Evolutionary conservation across 306 rosid genomes (phyloP).

Genomic region (Myrica gale): DNA sequence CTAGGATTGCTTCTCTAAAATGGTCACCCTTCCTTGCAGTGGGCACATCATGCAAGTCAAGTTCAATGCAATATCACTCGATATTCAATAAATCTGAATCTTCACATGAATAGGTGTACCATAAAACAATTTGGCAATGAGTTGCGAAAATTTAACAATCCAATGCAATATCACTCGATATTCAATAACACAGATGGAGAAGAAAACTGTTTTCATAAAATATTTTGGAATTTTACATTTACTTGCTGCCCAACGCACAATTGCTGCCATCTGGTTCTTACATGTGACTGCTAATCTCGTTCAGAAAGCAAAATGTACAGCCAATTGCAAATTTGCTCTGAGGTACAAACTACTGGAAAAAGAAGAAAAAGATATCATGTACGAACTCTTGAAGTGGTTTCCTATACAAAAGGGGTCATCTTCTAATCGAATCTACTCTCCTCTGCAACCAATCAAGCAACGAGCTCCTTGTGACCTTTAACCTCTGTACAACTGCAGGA

Average conservation of each 20-base stretch:
- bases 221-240: background rate
- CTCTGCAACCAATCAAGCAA: conserved; percentile 63
- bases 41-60: too few species aligned
- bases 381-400: conserved; percentile 22
- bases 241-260: conserved; percentile 16
- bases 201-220: conserved; percentile 18
- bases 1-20: too few species aligned
- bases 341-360: too few species aligned
- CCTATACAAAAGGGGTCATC: conserved; percentile 16
- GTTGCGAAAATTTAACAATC: too few species aligned
- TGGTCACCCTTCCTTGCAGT: too few species aligned
- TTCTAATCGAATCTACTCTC: conserved; percentile 32
- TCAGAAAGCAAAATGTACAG: conserved; percentile 7
- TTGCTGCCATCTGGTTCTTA: conserved; percentile 18
- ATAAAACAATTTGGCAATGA: background rate
- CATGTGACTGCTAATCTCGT: background rate
- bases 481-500: conserved; percentile 67
- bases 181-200: background rate
- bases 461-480: conserved; percentile 71
- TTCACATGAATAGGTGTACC: background rate
- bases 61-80: too few species aligned
- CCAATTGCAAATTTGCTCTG: conserved; percentile 7
- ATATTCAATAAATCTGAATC: too few species aligned
- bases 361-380: conserved; percentile 13
- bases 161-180: too few species aligned